Base-by-base conservation (phyloP, 768 basidiomycete genomes). In the Lactifluus echinatus region DNA sequence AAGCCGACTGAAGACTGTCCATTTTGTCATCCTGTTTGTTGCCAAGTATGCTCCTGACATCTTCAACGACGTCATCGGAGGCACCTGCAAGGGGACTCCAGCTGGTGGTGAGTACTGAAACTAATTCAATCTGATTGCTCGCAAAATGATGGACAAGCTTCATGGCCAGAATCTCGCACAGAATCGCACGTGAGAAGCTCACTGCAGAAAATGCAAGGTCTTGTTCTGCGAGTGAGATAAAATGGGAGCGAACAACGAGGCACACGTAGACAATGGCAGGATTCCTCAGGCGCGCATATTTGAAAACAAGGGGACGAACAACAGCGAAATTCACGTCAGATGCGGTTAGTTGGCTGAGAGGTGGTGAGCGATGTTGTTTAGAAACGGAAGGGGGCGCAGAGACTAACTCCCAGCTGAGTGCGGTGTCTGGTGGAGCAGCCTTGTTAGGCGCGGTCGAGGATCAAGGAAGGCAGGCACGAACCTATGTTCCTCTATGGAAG, bases 11-110 rank as follows among this genome's bases (percentile, higher is more conserved):
- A 15, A 84, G 79, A 59, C 83, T 83, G 53, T 84, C 79, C 56
- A 84, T 71, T 50, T 85, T 81, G 46, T 81, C 75, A 28, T 86
- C 82, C 17, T 76, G 73, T 2, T 50, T 44, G 7, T 79, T 81
- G 48, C 81, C 79, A 3, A 87, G 67, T 1, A 71, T 71, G 24
- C 74, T 71, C 66, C 79, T 83, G 39, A 94, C 82, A 44, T 85
- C 80, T 28, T 83, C 77, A 6, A 92, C 72, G 24, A 89, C 79
- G 23, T 84, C 79, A 17, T 69, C 65, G 1, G 83, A 76, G 3
- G 89, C 89, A 1, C 91, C 90, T 33, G 86, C 79, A 50, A 95
- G 79, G 2, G 93, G 89, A 67, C 84, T 89, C 87, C 90, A 96
- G 55, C 78, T 80, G 0, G 83, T 84, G 0, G 89, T 93, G 50